These are phyloP conservation scores for Sistotremastrum suecicum DNA, from an alignment of 768 basidiomycete genomes.

Conservation along the genomic window DNA sequence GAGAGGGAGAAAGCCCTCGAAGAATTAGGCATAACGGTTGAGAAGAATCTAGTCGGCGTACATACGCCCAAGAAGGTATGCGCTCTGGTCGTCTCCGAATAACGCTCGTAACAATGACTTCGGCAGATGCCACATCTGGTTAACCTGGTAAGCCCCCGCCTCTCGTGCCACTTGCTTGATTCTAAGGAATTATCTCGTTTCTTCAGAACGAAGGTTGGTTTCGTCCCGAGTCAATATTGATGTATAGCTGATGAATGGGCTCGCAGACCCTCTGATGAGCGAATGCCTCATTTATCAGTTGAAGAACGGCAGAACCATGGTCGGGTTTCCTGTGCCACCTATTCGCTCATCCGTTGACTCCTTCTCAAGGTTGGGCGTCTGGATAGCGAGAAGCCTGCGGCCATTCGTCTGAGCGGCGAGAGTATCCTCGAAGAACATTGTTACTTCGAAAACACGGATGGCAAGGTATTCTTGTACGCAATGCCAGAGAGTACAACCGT, in stretches of 20 bases:
- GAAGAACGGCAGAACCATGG: constrained; percentile 71
- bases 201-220: constrained; percentile 55
- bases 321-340: constrained; percentile 13
- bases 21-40: constrained; percentile 93
- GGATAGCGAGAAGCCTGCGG: constrained; percentile 67
- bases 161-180: constrained; percentile 5
- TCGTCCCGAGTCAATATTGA: not conserved
- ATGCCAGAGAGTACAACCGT: constrained; percentile 76
- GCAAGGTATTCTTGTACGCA: constrained; percentile 70
- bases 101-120: not conserved
- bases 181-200: constrained; percentile 8
- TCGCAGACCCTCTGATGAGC: constrained; percentile 84
- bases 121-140: constrained; percentile 83
- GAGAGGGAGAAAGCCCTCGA: constrained; percentile 96
- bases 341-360: constrained; percentile 1
- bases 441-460: constrained; percentile 74
- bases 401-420: constrained; percentile 85
- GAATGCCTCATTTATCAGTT: constrained; percentile 91
- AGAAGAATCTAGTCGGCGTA: constrained; percentile 92
- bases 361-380: constrained; percentile 62
- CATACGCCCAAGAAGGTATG: constrained; percentile 90
- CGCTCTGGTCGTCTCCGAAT: not conserved
- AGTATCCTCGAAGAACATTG: constrained; percentile 92
- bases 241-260: constrained; percentile 5
- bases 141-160: constrained; percentile 54